These are phyloP conservation scores for Prototheca cutis DNA, from an alignment of 163 green algal genomes.

Conservation along the genomic window DNA sequence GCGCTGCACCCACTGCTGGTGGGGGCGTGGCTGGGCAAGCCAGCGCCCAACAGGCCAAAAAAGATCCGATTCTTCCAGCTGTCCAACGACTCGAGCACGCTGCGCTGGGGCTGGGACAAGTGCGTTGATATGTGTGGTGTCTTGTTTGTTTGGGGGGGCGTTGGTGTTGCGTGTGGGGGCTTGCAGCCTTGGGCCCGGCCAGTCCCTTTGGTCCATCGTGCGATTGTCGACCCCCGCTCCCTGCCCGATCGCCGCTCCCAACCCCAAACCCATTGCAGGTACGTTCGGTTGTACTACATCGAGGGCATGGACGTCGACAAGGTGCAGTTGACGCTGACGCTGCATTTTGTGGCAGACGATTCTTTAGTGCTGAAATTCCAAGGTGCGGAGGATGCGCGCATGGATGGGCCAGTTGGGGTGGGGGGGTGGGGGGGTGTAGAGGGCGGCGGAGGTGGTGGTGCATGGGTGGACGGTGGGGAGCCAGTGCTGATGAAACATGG, in stretches of 20 bases:
- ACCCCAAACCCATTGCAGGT: too few relatives aligned
- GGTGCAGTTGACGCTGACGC: slow-evolving; percentile 9
- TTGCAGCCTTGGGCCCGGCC: too few relatives aligned
- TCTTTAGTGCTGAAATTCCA: slow-evolving; percentile 20
- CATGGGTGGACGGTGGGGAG: too few relatives aligned
- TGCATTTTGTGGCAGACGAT: slow-evolving; percentile 14
- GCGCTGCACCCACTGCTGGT: slow-evolving; percentile 9
- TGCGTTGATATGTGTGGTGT: slow-evolving; percentile 2
- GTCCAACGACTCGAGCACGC: slow-evolving; percentile 23
- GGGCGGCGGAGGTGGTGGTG: too few relatives aligned
- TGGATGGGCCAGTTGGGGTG: slow-evolving; percentile 6
- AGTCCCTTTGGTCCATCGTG: too few relatives aligned
- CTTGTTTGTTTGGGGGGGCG: neutral
- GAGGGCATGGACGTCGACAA: slow-evolving; percentile 9
- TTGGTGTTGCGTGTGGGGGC: too few relatives aligned
- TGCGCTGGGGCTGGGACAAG: slow-evolving; percentile 35
- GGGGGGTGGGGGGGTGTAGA: too few relatives aligned
- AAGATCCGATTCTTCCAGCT: slow-evolving; percentile 37
- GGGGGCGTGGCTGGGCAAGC: slow-evolving; percentile 31
- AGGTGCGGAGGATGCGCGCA: neutral
- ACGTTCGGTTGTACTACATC: slow-evolving; percentile 18
- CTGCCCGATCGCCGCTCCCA: too few relatives aligned
- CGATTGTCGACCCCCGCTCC: too few relatives aligned
- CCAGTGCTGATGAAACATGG: too few relatives aligned
- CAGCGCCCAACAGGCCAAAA: slow-evolving; percentile 4